Evolutionary conservation across 805 yeast genomes (phyloP).

Genomic region (Candida peoriensis): DNA sequence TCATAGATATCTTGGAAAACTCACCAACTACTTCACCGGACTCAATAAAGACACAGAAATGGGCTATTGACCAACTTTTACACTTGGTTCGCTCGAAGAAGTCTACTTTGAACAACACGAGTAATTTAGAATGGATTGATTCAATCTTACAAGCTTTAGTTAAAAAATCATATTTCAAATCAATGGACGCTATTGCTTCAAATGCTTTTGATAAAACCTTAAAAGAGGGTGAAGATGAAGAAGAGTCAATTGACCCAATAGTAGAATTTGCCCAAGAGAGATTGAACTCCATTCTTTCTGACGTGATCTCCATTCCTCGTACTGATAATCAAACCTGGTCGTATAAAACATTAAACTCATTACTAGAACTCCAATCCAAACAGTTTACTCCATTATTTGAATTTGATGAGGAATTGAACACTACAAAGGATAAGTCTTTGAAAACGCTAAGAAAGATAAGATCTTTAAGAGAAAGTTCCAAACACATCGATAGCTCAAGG

Average conservation of each 20-base stretch:
- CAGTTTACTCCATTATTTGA: conserved; percentile 27
- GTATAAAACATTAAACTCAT: conserved; percentile 39
- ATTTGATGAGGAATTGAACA: conserved; percentile 56
- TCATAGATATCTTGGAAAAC: conserved; percentile 17
- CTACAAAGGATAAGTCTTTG: conserved; percentile 44
- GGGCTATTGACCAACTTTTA: conserved; percentile 57
- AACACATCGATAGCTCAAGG: conserved; percentile 28
- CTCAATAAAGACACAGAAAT: conserved; percentile 29
- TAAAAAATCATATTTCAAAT: conserved; percentile 26
- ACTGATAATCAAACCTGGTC: conserved; percentile 57
- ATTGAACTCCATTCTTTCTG: conserved; percentile 62
- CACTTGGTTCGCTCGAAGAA: conserved; percentile 47
- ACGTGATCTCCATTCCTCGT: conserved; percentile 42
- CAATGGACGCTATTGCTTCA: conserved; percentile 3
- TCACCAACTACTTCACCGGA: conserved; percentile 2
- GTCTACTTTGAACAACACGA: conserved; percentile 16
- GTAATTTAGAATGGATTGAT: conserved; percentile 25
- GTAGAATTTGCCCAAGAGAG: conserved; percentile 51
- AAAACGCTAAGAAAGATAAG: conserved; percentile 41
- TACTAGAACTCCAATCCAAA: conserved; percentile 24
- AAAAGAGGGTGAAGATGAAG: conserved; percentile 8
- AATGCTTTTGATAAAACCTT: conserved; percentile 8
- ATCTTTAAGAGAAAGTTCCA: conserved; percentile 28
- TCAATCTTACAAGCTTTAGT: conserved; percentile 27
- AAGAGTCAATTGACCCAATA: conserved; percentile 24